A percentile compares a stretch with the other conserved stretches of the same genome.
These are phyloP conservation scores for Penicillium longicatenatum DNA, from an alignment of 495 filamentous ascomycete species.

Conservation along the genomic window DNA sequence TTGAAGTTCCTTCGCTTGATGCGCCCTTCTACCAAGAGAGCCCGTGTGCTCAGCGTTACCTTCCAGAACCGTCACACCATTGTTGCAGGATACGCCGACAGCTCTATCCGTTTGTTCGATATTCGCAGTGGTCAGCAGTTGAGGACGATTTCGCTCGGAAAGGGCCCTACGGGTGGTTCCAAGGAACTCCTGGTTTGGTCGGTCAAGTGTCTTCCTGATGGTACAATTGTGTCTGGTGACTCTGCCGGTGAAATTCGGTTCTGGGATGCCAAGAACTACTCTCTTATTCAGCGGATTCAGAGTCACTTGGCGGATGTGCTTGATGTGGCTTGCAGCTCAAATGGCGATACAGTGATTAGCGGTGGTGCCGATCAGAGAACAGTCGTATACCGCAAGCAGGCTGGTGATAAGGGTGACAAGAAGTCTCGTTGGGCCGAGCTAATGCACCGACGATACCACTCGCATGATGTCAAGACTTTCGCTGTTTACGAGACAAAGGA, in stretches of 20 bases:
- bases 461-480: conserved; percentile 94
- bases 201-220: conserved; percentile 80
- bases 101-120: conserved; percentile 87
- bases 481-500: conserved; percentile 81
- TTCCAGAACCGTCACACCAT: conserved; percentile 83
- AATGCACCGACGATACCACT: conserved; percentile 80
- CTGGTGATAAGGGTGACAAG: conserved; percentile 57
- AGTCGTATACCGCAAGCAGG: conserved; percentile 67
- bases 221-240: conserved; percentile 91
- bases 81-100: conserved; percentile 89
- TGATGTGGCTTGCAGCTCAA: conserved; percentile 73
- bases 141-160: conserved; percentile 81
- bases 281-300: conserved; percentile 79
- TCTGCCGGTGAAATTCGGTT: conserved; percentile 90
- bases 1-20: conserved; percentile 71
- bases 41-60: conserved; percentile 82
- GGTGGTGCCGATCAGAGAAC: conserved; percentile 90
- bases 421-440: conserved; percentile 76
- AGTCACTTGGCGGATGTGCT: conserved; percentile 89
- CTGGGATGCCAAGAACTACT: conserved; percentile 90
- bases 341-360: conserved; percentile 84
- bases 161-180: conserved; percentile 69
- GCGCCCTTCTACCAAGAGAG: conserved; percentile 74
- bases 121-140: conserved; percentile 72
- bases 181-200: conserved; percentile 92